Conservation (phyloP, 768 basidiomycete species). For the Mycena rebaudengoi region DNA sequence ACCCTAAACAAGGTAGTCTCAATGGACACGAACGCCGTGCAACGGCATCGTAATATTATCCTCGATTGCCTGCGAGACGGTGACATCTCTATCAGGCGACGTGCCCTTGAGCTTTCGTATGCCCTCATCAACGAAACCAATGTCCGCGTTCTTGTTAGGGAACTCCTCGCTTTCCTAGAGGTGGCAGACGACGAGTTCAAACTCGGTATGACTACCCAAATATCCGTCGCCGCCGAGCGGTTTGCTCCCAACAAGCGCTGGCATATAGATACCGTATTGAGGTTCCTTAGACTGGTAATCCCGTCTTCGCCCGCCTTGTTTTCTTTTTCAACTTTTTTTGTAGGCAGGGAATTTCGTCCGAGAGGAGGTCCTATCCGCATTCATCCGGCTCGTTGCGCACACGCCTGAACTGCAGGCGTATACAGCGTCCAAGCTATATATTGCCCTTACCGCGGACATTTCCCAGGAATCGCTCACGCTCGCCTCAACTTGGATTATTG, state of each 20-base stretch:
- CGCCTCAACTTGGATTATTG: constrained; percentile 93
- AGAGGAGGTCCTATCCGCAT: constrained; percentile 94
- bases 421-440: constrained; percentile 90
- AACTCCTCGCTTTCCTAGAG: constrained; percentile 94
- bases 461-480: constrained; percentile 97
- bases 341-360: constrained; percentile 98
- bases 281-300: constrained; percentile 89
- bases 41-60: constrained; percentile 97
- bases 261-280: constrained; percentile 98
- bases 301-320: not conserved
- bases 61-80: constrained; percentile 99
- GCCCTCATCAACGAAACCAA: constrained; percentile 96
- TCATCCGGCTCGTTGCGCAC: constrained; percentile 95
- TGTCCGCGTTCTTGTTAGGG: constrained; percentile 90
- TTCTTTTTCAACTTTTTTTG: not conserved
- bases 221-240: constrained; percentile 93
- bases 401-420: constrained; percentile 97
- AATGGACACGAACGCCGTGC: constrained; percentile 98
- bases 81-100: constrained; percentile 96
- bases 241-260: constrained; percentile 98
- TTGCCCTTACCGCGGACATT: constrained; percentile 87
- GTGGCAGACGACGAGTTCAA: constrained; percentile 99
- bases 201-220: constrained; percentile 96
- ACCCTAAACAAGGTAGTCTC: constrained; percentile 98
- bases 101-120: constrained; percentile 96